Evolutionary conservation across 2,329 filamentous ascomycete species (phyloP).

Genomic region (Furcasterigmium sp.): DNA sequence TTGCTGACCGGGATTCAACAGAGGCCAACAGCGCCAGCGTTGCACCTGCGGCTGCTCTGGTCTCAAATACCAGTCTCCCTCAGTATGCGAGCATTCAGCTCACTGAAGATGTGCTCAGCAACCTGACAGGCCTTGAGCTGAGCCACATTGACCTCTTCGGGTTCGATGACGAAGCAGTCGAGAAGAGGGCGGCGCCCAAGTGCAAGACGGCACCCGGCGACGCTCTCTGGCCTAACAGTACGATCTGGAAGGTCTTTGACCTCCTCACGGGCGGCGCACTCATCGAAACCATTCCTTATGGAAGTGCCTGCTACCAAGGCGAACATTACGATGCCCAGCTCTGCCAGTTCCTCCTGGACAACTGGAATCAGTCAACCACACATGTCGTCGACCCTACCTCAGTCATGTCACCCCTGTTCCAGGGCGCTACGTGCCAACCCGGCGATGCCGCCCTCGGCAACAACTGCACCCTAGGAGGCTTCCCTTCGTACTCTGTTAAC

Average conservation of each 20-base stretch:
- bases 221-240: constrained; percentile 15
- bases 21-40: constrained; percentile 14
- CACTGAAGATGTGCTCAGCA: constrained; percentile 25
- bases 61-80: constrained; percentile 16
- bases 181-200: constrained; percentile 8
- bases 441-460: constrained; percentile 18
- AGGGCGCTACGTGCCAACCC: constrained; percentile 30
- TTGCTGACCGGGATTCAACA: neutral
- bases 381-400: constrained; percentile 30
- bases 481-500: constrained; percentile 35
- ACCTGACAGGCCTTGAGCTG: constrained; percentile 21
- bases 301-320: constrained; percentile 23
- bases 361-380: constrained; percentile 19
- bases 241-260: constrained; percentile 26
- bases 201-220: constrained; percentile 25
- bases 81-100: constrained; percentile 16
- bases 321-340: constrained; percentile 19
- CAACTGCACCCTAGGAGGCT: constrained; percentile 33
- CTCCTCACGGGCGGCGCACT: constrained; percentile 24
- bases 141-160: constrained; percentile 24
- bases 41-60: constrained; percentile 15
- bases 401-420: constrained; percentile 32
- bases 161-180: constrained; percentile 19
- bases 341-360: constrained; percentile 18
- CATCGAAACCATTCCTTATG: constrained; percentile 25